These are phyloP conservation scores for Sporothrix phasma DNA, from an alignment of 2,329 filamentous ascomycete genomes.

Conservation along the genomic window DNA sequence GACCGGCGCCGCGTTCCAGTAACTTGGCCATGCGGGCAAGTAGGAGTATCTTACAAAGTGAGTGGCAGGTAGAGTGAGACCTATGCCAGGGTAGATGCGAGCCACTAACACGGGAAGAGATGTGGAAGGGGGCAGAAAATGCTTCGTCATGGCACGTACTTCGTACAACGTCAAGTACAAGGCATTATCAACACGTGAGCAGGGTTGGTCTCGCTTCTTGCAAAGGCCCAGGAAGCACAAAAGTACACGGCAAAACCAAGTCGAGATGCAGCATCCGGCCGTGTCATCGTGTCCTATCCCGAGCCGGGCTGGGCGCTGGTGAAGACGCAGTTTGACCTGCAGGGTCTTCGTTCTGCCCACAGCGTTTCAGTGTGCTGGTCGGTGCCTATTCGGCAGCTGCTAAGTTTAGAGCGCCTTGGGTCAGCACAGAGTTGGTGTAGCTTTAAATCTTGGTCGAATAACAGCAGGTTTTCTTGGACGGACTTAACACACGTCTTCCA, in stretches of 20 bases:
- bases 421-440: not conserved
- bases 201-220: too few relatives aligned
- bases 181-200: not conserved
- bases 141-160: constrained; percentile 8
- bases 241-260: not conserved
- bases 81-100: constrained; percentile 1
- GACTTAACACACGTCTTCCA: not conserved
- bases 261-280: not conserved
- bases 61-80: not conserved
- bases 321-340: not conserved
- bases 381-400: constrained; percentile 10
- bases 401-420: not conserved
- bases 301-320: not conserved
- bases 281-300: not conserved
- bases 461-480: not conserved
- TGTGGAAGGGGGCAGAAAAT: not conserved
- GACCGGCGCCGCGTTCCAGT: constrained; percentile 7
- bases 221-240: not conserved
- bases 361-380: not conserved
- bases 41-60: not conserved
- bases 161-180: too few relatives aligned
- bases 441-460: too few relatives aligned
- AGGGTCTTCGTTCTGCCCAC: not conserved
- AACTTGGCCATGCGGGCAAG: constrained; percentile 5
- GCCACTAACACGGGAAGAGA: not conserved